Percentiles rank a stretch among this genome's conserved stretches.
These are phyloP conservation scores for Backusella tarrabulga DNA, from an alignment of 192 early-diverging fungal genomes.

Conservation along the genomic window DNA sequence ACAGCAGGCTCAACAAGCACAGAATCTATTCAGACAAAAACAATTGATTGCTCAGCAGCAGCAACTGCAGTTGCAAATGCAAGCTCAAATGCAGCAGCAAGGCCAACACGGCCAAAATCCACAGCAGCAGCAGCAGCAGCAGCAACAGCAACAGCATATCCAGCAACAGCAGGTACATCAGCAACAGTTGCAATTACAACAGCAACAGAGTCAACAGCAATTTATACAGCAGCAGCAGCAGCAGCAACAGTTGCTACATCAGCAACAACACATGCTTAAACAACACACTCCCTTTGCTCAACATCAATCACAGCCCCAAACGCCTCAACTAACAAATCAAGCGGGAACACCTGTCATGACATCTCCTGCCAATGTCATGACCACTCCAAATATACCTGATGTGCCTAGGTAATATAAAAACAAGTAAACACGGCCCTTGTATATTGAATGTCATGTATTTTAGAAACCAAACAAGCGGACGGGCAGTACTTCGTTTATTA, in stretches of 20 bases:
- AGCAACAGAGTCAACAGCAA: slow-evolving; percentile 10
- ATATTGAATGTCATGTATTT: background rate
- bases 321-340: background rate
- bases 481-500: slow-evolving; percentile 26
- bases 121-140: background rate
- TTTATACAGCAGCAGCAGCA: slow-evolving; percentile 13
- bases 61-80: background rate
- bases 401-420: background rate
- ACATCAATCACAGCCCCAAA: slow-evolving; percentile 2
- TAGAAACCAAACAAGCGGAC: slow-evolving; percentile 25
- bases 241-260: background rate
- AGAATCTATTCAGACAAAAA: slow-evolving; percentile 1
- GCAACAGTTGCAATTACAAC: background rate
- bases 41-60: slow-evolving; percentile 5
- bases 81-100: background rate
- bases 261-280: background rate
- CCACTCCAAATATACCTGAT: background rate
- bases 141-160: background rate
- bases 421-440: background rate
- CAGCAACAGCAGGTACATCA: background rate
- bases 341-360: background rate
- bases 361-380: slow-evolving; percentile 10
- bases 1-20: slow-evolving; percentile 1
- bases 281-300: background rate
- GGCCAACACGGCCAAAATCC: background rate